Conservation (phyloP, 306 rosid species). For the Argentina anserina region DNA sequence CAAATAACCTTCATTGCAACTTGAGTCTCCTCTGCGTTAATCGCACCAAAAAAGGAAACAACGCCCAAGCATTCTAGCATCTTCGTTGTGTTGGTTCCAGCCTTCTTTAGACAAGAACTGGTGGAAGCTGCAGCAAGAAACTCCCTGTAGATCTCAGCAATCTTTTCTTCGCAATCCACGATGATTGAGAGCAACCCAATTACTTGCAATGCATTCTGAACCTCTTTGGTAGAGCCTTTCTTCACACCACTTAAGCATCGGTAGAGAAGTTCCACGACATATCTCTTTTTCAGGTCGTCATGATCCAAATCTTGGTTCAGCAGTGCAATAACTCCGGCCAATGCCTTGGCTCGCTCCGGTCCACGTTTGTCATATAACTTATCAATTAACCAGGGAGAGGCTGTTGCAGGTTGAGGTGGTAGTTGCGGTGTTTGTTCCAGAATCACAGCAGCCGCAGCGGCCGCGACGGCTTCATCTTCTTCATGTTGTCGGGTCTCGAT, state of each 20-base stretch:
- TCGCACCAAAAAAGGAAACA: neutral
- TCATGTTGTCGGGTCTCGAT: neutral
- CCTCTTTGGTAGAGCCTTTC: neutral
- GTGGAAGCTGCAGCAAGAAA: neutral
- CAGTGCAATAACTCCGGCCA: neutral
- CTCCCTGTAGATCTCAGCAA: neutral
- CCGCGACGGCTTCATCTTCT: neutral
- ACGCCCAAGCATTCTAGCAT: neutral
- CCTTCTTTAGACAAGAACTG: neutral
- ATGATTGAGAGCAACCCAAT: neutral
- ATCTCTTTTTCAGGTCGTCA: neutral
- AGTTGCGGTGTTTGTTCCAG: neutral
- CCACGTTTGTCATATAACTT: neutral
- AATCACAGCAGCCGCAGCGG: neutral
- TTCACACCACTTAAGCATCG: neutral
- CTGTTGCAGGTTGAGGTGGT: neutral
- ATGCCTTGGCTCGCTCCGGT: neutral
- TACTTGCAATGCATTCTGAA: neutral
- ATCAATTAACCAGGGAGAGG: neutral
- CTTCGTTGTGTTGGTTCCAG: neutral
- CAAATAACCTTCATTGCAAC: neutral
- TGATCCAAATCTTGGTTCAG: neutral
- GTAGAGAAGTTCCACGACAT: neutral
- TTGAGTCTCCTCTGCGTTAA: neutral
- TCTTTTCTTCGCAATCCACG: neutral